Conservation (phyloP, 2,329 filamentous ascomycete species). For the Graphilbum sp. region DNA sequence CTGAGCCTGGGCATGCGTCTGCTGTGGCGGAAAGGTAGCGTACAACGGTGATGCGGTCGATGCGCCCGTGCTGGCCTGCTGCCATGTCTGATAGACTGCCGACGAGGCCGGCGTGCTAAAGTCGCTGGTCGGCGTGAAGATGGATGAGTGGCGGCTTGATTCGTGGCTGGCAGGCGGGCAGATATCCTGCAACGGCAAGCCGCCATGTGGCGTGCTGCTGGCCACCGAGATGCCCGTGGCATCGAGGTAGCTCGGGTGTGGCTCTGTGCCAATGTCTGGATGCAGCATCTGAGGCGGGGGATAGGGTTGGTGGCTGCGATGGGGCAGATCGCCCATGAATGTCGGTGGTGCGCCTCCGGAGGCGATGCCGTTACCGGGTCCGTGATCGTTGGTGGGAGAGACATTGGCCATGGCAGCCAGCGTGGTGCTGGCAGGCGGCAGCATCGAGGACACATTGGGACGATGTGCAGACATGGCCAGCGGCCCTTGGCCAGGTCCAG, state of each 20-base stretch:
- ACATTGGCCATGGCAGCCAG: neutral
- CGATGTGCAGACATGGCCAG: constrained; percentile 11
- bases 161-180: constrained; percentile 26
- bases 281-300: constrained; percentile 25
- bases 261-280: constrained; percentile 24
- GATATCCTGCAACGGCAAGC: constrained; percentile 27
- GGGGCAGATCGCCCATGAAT: constrained; percentile 27
- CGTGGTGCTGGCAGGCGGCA: constrained; percentile 12
- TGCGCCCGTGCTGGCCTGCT: constrained; percentile 21
- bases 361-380: constrained; percentile 10
- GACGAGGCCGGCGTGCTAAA: constrained; percentile 21
- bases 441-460: constrained; percentile 11
- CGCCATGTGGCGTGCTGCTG: constrained; percentile 15
- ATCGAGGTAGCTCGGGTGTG: constrained; percentile 22
- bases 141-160: constrained; percentile 27
- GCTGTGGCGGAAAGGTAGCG: constrained; percentile 23
- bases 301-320: constrained; percentile 20
- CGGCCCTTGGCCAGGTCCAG: neutral
- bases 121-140: constrained; percentile 26
- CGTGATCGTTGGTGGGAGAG: constrained; percentile 18
- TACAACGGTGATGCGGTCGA: constrained; percentile 27
- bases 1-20: constrained; percentile 7
- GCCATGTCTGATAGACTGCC: constrained; percentile 28
- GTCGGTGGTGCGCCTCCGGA: constrained; percentile 9
- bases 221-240: constrained; percentile 15